These are phyloP conservation scores for Globisporangium paroecandrum DNA, from an alignment of 352 stramenopile species.

Conservation along the genomic window DNA sequence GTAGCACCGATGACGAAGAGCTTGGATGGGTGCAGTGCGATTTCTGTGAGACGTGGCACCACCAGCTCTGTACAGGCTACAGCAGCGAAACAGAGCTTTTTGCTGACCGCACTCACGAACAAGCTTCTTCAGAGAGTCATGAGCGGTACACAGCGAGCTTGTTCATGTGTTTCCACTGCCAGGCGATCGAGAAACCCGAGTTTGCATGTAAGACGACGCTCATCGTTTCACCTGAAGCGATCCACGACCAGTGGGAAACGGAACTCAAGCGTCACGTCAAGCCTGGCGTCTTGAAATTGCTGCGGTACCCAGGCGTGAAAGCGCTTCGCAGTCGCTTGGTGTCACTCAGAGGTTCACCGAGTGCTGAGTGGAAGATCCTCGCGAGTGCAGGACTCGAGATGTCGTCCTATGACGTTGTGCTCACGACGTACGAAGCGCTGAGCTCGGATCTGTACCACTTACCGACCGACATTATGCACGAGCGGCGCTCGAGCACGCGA, in stretches of 20 bases:
- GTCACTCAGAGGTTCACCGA: slow-evolving; percentile 23
- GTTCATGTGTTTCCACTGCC: slow-evolving; percentile 71
- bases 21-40: slow-evolving; percentile 48
- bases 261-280: slow-evolving; percentile 85
- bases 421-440: slow-evolving; percentile 90
- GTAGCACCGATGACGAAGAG: slow-evolving; percentile 29
- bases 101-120: not conserved
- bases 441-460: slow-evolving; percentile 80
- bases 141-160: slow-evolving; percentile 11
- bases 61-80: slow-evolving; percentile 58
- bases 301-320: slow-evolving; percentile 59
- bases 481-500: slow-evolving; percentile 56
- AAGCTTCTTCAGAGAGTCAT: not conserved
- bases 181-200: slow-evolving; percentile 32
- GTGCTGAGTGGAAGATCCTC: slow-evolving; percentile 53
- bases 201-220: slow-evolving; percentile 78
- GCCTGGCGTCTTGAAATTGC: slow-evolving; percentile 39
- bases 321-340: slow-evolving; percentile 31
- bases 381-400: slow-evolving; percentile 41
- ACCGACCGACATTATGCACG: slow-evolving; percentile 27
- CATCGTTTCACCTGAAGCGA: slow-evolving; percentile 91
- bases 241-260: slow-evolving; percentile 87
- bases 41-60: slow-evolving; percentile 56
- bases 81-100: slow-evolving; percentile 1
- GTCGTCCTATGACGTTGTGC: slow-evolving; percentile 84